A percentile compares a stretch with the other conserved stretches of the same genome.
These are phyloP conservation scores for Neurospora sp. DNA, from an alignment of 495 filamentous ascomycete genomes.

Conservation along the genomic window DNA sequence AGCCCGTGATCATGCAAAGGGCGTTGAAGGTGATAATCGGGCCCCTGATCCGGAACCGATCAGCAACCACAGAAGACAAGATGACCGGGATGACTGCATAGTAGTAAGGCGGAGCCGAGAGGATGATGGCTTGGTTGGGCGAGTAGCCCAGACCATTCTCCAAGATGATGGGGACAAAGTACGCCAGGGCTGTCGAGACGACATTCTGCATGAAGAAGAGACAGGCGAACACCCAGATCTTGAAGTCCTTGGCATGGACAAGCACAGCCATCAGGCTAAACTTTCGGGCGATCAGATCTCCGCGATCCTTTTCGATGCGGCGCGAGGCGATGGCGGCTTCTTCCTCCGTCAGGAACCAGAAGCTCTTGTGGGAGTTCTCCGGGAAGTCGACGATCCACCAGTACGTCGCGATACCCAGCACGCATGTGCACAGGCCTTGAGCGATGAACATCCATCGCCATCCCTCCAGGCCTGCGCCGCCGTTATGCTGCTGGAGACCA, in stretches of 20 bases:
- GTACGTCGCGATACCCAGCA: slow-evolving; percentile 59
- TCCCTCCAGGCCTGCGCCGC: slow-evolving; percentile 48
- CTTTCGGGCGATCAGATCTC: slow-evolving; percentile 50
- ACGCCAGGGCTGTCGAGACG: slow-evolving; percentile 57
- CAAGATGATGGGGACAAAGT: slow-evolving; percentile 65
- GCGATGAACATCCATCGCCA: slow-evolving; percentile 77
- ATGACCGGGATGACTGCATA: slow-evolving; percentile 64
- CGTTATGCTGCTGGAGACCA: slow-evolving; percentile 56
- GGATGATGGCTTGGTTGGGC: slow-evolving; percentile 53
- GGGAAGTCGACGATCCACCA: slow-evolving; percentile 80
- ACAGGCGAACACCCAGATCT: slow-evolving; percentile 63
- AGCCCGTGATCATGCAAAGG: slow-evolving; percentile 58
- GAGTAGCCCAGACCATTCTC: slow-evolving; percentile 63
- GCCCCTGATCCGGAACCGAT: slow-evolving; percentile 53
- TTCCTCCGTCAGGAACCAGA: slow-evolving; percentile 49
- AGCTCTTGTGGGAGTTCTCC: slow-evolving; percentile 51
- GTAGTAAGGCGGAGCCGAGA: slow-evolving; percentile 70
- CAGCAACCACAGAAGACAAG: slow-evolving; percentile 57
- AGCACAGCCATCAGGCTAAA: slow-evolving; percentile 53
- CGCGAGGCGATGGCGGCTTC: slow-evolving; percentile 48
- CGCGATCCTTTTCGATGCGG: slow-evolving; percentile 54
- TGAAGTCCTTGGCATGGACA: slow-evolving; percentile 52
- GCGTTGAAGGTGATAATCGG: slow-evolving; percentile 68
- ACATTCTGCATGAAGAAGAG: slow-evolving; percentile 69
- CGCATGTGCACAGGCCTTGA: slow-evolving; percentile 51